Percentiles rank a stretch among this genome's conserved stretches.
Evolutionary conservation across 1,139 yeast genomes (phyloP).

Genomic region (Blastobotrys capitulatus): DNA sequence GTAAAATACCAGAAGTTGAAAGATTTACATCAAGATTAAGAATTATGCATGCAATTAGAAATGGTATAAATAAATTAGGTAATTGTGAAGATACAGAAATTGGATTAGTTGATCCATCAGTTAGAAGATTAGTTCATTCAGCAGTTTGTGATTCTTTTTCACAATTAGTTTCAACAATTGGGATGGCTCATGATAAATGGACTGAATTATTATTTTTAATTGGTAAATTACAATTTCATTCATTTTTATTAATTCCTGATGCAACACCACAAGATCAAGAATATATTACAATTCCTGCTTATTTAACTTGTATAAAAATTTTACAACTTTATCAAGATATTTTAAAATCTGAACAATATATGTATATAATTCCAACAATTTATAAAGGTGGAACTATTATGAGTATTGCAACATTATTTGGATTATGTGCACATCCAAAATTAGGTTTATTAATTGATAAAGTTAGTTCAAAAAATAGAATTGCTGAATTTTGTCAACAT

Average conservation of each 20-base stretch:
- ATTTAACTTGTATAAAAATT: conserved; percentile 16
- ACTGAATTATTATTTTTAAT: conserved; percentile 19
- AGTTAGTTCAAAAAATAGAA: conserved; percentile 12
- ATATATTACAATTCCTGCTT: conserved; percentile 18
- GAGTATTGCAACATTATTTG: conserved; percentile 15
- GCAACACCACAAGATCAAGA: conserved; percentile 16
- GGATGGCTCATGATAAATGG: conserved; percentile 10
- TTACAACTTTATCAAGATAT: conserved; percentile 10
- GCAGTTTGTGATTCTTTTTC: conserved; percentile 16
- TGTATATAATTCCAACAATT: conserved; percentile 11
- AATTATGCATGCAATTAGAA: conserved; percentile 11
- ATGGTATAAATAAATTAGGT: conserved; percentile 17
- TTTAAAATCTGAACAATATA: conserved; percentile 1
- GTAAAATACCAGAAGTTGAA: conserved; percentile 4
- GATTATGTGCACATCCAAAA: conserved; percentile 13
- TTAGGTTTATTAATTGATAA: conserved; percentile 12
- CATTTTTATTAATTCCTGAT: conserved; percentile 21
- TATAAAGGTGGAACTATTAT: conserved; percentile 9
- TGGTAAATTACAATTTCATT: conserved; percentile 20
- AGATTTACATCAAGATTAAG: conserved; percentile 5
- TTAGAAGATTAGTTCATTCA: conserved; percentile 17
- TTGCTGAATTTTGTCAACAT: conserved; percentile 15
- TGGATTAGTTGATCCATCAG: conserved; percentile 18
- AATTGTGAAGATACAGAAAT: conserved; percentile 20
- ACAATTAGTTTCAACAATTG: conserved; percentile 15